Conservation (phyloP, 1,284 basidiomycete species). For the Gymnopus androsaceus region DNA sequence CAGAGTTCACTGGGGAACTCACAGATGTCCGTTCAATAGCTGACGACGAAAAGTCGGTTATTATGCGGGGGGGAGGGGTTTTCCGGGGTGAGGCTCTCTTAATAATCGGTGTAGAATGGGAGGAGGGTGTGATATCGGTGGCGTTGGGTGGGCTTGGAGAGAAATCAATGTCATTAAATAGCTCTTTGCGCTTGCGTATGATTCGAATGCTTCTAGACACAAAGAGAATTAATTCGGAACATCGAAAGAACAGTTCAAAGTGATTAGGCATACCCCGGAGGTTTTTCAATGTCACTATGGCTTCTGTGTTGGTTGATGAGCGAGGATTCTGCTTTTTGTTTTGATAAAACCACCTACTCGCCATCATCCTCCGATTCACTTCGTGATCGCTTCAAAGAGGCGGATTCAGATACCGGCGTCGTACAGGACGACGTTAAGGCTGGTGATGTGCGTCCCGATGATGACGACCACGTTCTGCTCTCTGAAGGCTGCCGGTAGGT, state of each 20-base stretch:
- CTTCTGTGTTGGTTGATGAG: background rate
- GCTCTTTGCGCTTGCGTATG: slow-evolving; percentile 3
- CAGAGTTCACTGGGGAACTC: background rate
- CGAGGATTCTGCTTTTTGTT: background rate
- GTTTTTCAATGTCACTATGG: background rate
- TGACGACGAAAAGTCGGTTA: background rate
- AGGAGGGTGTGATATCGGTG: background rate
- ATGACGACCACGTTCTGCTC: background rate
- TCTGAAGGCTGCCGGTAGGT: background rate
- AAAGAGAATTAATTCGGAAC: background rate
- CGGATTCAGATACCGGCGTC: background rate
- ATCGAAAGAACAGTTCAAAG: background rate
- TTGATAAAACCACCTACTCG: background rate
- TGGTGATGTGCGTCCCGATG: background rate
- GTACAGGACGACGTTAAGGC: background rate
- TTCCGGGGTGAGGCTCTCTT: background rate
- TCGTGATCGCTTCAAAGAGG: background rate
- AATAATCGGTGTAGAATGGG: background rate
- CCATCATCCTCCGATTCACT: background rate
- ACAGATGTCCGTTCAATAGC: too few species aligned
- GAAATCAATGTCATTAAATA: slow-evolving; percentile 1
- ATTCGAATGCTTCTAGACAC: background rate
- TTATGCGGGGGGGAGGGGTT: background rate
- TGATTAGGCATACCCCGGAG: background rate
- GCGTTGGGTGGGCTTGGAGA: background rate